Evolutionary conservation across 169 alveolate species (phyloP).

Genomic region (Plasmodium gaboni): DNA sequence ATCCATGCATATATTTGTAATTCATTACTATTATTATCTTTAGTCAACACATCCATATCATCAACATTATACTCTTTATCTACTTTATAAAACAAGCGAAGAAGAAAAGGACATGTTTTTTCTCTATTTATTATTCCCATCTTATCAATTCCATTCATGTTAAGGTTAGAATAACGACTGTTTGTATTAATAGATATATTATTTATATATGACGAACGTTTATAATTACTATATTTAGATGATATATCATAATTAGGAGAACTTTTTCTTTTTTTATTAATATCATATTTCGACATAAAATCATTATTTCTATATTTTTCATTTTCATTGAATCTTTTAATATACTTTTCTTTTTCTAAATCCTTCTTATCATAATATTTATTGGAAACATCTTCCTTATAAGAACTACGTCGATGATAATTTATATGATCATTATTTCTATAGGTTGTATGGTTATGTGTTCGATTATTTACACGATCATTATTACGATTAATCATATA

Average conservation of each 20-base stretch:
- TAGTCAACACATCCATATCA: slow-evolving; percentile 5
- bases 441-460: too few relatives aligned
- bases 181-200: not conserved
- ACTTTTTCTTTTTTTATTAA: slow-evolving; percentile 1
- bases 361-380: not conserved
- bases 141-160: not conserved
- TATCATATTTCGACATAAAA: not conserved
- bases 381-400: too few relatives aligned
- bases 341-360: not conserved
- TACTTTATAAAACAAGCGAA: slow-evolving; percentile 54
- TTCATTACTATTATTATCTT: slow-evolving; percentile 32
- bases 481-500: too few relatives aligned
- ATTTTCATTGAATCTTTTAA: slow-evolving; percentile 4
- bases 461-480: too few relatives aligned
- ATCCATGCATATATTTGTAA: slow-evolving; percentile 72
- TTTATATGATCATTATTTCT: too few relatives aligned
- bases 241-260: not conserved
- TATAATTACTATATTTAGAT: not conserved
- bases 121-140: slow-evolving; percentile 62
- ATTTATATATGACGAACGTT: not conserved
- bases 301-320: slow-evolving; percentile 3
- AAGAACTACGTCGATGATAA: too few relatives aligned
- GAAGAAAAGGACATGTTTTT: slow-evolving; percentile 59
- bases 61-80: slow-evolving; percentile 39
- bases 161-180: not conserved